These are phyloP conservation scores for Penicillium paradoxum DNA, from an alignment of 495 filamentous ascomycete species.

Conservation along the genomic window DNA sequence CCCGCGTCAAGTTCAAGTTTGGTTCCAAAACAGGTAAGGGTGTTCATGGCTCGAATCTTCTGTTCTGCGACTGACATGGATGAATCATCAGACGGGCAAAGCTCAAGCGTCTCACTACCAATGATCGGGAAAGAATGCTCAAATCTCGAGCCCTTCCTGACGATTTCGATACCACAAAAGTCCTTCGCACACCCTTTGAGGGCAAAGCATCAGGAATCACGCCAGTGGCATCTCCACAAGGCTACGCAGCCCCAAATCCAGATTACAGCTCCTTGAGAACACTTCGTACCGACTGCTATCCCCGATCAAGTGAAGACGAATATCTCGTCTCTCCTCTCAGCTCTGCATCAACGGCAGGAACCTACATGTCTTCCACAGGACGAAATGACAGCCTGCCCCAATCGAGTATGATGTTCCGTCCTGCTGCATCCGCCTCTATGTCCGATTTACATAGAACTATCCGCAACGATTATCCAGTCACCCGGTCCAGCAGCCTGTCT, in stretches of 20 bases:
- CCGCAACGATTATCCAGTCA: conserved; percentile 32
- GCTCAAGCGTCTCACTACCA: conserved; percentile 86
- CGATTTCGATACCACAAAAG: conserved; percentile 88
- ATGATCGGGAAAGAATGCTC: conserved; percentile 91
- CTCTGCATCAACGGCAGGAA: conserved; percentile 38
- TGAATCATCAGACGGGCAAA: conserved; percentile 71
- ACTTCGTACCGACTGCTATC: conserved; percentile 35
- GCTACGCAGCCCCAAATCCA: conserved; percentile 13
- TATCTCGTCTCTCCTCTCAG: conserved; percentile 43
- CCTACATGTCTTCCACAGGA: conserved; percentile 37
- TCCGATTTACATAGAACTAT: conserved; percentile 32
- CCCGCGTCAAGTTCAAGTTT: conserved; percentile 93
- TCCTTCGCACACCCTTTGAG: conserved; percentile 69
- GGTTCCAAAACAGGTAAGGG: conserved; percentile 96
- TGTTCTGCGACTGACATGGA: conserved; percentile 20
- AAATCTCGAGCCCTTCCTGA: conserved; percentile 89
- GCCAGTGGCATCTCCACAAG: conserved; percentile 30
- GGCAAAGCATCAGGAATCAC: conserved; percentile 31
- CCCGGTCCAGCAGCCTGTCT: conserved; percentile 42
- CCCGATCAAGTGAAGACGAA: conserved; percentile 38
- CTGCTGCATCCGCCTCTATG: conserved; percentile 25
- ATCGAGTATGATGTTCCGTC: conserved; percentile 26
- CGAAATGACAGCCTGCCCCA: conserved; percentile 26
- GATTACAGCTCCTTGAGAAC: conserved; percentile 24
- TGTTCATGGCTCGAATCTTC: conserved; percentile 7